Conservation (phyloP, 371 early-diverging fungal genomes). For the Mucor sp. region DNA sequence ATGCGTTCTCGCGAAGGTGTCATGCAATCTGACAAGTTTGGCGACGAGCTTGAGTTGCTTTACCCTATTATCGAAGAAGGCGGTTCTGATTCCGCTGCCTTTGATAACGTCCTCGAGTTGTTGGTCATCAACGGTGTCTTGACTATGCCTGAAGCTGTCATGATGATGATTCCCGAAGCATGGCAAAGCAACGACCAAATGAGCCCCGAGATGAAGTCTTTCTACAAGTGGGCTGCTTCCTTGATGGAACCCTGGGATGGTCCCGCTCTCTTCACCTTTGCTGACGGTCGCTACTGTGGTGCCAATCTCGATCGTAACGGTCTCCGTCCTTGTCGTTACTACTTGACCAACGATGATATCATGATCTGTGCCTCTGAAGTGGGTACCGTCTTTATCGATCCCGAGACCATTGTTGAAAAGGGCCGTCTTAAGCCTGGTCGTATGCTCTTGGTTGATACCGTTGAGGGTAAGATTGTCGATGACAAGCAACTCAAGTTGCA, state of each 20-base stretch:
- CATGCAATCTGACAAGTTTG: slow-evolving; percentile 82
- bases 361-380: slow-evolving; percentile 98
- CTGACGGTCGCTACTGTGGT: slow-evolving; percentile 96
- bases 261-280: slow-evolving; percentile 95
- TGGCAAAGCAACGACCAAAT: slow-evolving; percentile 90
- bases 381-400: slow-evolving; percentile 86
- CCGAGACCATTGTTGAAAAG: slow-evolving; percentile 80
- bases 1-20: slow-evolving; percentile 97
- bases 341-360: slow-evolving; percentile 85
- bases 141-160: slow-evolving; percentile 92
- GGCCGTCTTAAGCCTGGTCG: slow-evolving; percentile 96
- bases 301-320: slow-evolving; percentile 96
- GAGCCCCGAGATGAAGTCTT: slow-evolving; percentile 86
- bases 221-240: slow-evolving; percentile 96
- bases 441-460: slow-evolving; percentile 97
- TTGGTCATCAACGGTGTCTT: slow-evolving; percentile 89
- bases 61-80: slow-evolving; percentile 96
- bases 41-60: slow-evolving; percentile 74
- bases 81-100: slow-evolving; percentile 97
- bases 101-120: slow-evolving; percentile 95
- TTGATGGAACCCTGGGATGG: slow-evolving; percentile 99
- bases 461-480: slow-evolving; percentile 87
- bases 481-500: slow-evolving; percentile 85
- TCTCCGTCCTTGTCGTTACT: slow-evolving; percentile 95
- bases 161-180: slow-evolving; percentile 98